A percentile compares a stretch with the other conserved stretches of the same genome.
Evolutionary conservation across 768 basidiomycete genomes (phyloP).

Genomic region (Serendipita sp.): DNA sequence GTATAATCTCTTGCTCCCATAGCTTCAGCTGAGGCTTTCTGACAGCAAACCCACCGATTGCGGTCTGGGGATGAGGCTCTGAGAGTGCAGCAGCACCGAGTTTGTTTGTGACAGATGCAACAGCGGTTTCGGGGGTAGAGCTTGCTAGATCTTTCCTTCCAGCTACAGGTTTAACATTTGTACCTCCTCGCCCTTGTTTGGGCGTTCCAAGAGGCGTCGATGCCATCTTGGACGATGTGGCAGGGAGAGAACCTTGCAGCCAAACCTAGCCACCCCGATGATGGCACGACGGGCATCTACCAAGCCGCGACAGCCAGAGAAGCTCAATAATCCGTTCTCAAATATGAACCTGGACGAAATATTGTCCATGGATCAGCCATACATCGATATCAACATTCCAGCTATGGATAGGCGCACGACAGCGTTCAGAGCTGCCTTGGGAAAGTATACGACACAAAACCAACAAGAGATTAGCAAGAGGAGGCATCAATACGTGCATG

Average conservation of each 20-base stretch:
- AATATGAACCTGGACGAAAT: neutral
- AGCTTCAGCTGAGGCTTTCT: constrained; percentile 27
- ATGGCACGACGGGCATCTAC: neutral
- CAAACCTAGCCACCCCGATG: neutral
- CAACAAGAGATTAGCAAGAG: constrained; percentile 1
- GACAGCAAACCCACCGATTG: neutral
- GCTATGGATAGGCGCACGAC: neutral
- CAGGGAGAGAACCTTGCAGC: neutral
- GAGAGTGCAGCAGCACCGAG: neutral
- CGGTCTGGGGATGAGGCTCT: constrained; percentile 8
- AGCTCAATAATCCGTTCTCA: neutral
- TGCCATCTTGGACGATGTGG: neutral
- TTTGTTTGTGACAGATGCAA: neutral
- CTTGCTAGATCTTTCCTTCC: neutral
- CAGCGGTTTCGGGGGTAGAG: neutral
- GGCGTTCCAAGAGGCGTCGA: neutral
- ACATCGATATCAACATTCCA: constrained; percentile 1
- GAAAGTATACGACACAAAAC: constrained; percentile 1
- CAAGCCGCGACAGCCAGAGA: neutral
- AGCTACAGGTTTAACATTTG: too few relatives aligned
- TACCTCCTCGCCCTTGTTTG: too few relatives aligned
- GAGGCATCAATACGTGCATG: neutral
- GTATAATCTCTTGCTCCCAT: constrained; percentile 77
- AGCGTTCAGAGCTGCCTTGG: neutral
- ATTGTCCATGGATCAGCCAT: neutral